Base-by-base conservation (phyloP, 1,284 basidiomycete species). In the Cerioporus squamosus region DNA sequence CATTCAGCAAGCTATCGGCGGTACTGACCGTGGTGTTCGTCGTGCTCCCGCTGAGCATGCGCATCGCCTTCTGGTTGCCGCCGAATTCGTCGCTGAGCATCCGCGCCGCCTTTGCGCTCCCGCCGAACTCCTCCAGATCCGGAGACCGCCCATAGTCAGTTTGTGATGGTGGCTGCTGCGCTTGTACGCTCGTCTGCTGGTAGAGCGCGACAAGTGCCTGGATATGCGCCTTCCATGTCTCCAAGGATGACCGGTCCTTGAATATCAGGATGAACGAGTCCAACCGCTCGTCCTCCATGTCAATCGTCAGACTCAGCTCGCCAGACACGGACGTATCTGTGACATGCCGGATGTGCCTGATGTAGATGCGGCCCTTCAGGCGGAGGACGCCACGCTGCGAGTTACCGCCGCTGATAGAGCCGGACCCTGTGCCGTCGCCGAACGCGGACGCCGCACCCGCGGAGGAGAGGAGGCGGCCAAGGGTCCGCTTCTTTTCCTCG, bases 181-280 rank as follows among this genome's bases (percentile, higher is more conserved):
- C 44, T 60, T 66, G 67, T 18, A 69, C 72, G 53, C 74, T 76
- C 62, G 81, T 80, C 15, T 79, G 76, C 66, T 90, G 88, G 74
- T 87, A 85, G 70, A 83, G 77, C 59, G 81, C 77, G 36, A 96
- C 86, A 20, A 95, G 85, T 2, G 81, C 77, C 66, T 90, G 85
- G 62, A 98, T 89, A 58, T 89, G 90, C 42, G 80, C 80, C 69
- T 84, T 88, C 97, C 97, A 98, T 0, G 89, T 84, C 69, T 97
- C 93, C 57, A 96, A 81, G 3, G 89, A 90, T n/a, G 85, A 80
- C n/a, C 89, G 84, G 57, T 98, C 93, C 66, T 89, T 90, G 83
- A 98, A 99, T 67, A 93, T 90, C 52, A 99, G 84, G 68, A 97
- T 94, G 75, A 99, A 98, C 44, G 91, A 91, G 64, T 97, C 95